These are phyloP conservation scores for Ophiocordyceps robertsii DNA, from an alignment of 2,329 filamentous ascomycete species.

Conservation along the genomic window DNA sequence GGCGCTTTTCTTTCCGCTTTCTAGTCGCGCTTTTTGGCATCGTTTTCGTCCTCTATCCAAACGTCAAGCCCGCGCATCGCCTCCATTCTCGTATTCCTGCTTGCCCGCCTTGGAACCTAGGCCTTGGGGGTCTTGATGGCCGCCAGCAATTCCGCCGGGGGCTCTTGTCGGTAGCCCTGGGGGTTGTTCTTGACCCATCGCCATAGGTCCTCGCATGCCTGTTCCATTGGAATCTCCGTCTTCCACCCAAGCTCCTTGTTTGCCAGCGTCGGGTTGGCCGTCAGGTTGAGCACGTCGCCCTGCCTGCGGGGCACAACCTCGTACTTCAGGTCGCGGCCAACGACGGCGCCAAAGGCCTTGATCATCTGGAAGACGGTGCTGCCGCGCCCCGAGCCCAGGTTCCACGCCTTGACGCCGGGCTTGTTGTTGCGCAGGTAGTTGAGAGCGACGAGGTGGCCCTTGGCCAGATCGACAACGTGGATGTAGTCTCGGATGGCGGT, in stretches of 20 bases:
- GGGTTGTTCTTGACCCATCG: conserved; percentile 96
- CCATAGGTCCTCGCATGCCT: conserved; percentile 91
- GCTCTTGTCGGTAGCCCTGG: conserved; percentile 81
- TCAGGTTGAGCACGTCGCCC: conserved; percentile 89
- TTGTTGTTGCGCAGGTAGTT: conserved; percentile 75
- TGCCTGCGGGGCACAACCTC: conserved; percentile 69
- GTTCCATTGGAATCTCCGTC: conserved; percentile 78
- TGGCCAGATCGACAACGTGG: conserved; percentile 81
- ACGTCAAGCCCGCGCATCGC: neutral
- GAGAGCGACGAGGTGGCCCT: conserved; percentile 76
- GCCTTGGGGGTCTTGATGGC: conserved; percentile 31
- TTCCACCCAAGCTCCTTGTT: conserved; percentile 88
- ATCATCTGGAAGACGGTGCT: conserved; percentile 97
- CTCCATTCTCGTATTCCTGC: neutral
- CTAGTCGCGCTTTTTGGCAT: neutral
- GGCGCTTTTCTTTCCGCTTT: neutral
- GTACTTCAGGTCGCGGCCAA: conserved; percentile 77
- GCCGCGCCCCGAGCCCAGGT: conserved; percentile 85
- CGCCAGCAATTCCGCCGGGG: conserved; percentile 70
- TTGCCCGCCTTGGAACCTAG: neutral
- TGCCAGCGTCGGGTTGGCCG: conserved; percentile 76
- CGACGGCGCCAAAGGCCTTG: conserved; percentile 79
- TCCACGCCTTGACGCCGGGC: conserved; percentile 91
- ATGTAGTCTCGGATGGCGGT: conserved; percentile 98
- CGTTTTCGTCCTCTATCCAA: neutral